Evolutionary conservation across 1,139 yeast genomes (phyloP).

Genomic region (Pichia sp.): DNA sequence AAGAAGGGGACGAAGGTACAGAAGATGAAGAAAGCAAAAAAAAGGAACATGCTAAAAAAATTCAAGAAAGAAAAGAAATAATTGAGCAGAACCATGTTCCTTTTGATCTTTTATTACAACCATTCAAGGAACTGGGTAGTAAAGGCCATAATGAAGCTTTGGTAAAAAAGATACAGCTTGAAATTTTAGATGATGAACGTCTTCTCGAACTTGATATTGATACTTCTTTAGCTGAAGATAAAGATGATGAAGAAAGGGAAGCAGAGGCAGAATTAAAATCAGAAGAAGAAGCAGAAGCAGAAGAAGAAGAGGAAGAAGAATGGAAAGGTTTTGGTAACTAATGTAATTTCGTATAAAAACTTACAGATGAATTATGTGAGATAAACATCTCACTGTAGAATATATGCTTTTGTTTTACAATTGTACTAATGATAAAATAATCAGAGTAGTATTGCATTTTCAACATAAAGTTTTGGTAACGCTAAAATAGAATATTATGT

Average conservation of each 20-base stretch:
- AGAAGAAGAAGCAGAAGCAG: slow-evolving; percentile 26
- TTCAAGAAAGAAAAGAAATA: slow-evolving; percentile 11
- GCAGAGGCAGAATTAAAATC: slow-evolving; percentile 25
- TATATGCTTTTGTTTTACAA: too few species aligned
- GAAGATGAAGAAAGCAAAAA: slow-evolving; percentile 27
- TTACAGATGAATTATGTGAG: too few species aligned
- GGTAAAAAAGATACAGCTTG: slow-evolving; percentile 58
- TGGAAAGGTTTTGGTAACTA: slow-evolving; percentile 29
- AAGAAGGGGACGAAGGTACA: slow-evolving; percentile 36
- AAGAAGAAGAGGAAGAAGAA: slow-evolving; percentile 35
- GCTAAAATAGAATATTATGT: too few species aligned
- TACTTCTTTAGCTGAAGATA: slow-evolving; percentile 33
- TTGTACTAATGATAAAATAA: too few species aligned
- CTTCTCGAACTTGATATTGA: slow-evolving; percentile 62
- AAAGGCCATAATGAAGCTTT: slow-evolving; percentile 56
- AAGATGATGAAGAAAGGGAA: slow-evolving; percentile 23
- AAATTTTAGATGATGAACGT: slow-evolving; percentile 60
- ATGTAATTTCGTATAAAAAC: too few species aligned
- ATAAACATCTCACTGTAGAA: too few species aligned
- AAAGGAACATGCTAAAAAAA: slow-evolving; percentile 4
- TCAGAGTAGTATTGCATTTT: too few species aligned
- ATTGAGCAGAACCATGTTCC: slow-evolving; percentile 39
- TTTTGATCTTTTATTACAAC: slow-evolving; percentile 45
- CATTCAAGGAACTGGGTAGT: slow-evolving; percentile 50
- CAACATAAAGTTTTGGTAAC: too few species aligned